Evolutionary conservation across 1,284 basidiomycete genomes (phyloP).

Genomic region (Rhodotorula sp.): DNA sequence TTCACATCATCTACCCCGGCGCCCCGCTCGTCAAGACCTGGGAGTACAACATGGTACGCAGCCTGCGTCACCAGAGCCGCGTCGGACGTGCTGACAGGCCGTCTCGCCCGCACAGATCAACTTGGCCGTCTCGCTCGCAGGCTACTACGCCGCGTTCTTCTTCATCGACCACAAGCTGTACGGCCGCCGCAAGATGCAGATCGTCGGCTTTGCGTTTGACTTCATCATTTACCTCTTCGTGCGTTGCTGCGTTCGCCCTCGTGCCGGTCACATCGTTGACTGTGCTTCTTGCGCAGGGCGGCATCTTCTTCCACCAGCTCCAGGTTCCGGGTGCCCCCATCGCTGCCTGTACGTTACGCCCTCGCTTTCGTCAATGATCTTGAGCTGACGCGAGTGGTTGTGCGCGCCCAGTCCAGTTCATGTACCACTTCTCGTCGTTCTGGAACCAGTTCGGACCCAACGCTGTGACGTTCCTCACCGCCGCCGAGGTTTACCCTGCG

Average conservation of each 20-base stretch:
- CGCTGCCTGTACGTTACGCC: slow-evolving; percentile 17
- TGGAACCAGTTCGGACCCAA: slow-evolving; percentile 51
- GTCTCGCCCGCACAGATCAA: slow-evolving; percentile 35
- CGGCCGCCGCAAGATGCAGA: slow-evolving; percentile 47
- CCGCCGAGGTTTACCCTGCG: slow-evolving; percentile 45
- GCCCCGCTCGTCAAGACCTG: slow-evolving; percentile 51
- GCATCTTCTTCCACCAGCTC: slow-evolving; percentile 48
- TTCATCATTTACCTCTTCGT: slow-evolving; percentile 45
- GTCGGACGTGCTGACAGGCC: too few species aligned
- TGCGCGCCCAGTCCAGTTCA: slow-evolving; percentile 28
- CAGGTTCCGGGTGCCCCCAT: slow-evolving; percentile 46
- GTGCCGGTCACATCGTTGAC: too few species aligned
- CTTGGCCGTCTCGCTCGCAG: slow-evolving; percentile 54
- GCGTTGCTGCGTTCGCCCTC: too few species aligned
- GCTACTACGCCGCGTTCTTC: slow-evolving; percentile 58
- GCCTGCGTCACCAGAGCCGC: too few species aligned
- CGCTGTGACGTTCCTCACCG: slow-evolving; percentile 48
- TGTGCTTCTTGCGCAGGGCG: too few species aligned
- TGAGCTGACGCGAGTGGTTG: too few species aligned
- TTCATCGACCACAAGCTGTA: slow-evolving; percentile 59
- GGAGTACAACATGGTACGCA: slow-evolving; percentile 54
- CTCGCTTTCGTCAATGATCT: too few species aligned
- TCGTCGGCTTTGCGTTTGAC: slow-evolving; percentile 55
- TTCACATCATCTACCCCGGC: slow-evolving; percentile 54
- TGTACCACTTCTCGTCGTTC: slow-evolving; percentile 37